These are phyloP conservation scores for Rhododendron molle DNA, from an alignment of 148 eudicot species.

Conservation along the genomic window DNA sequence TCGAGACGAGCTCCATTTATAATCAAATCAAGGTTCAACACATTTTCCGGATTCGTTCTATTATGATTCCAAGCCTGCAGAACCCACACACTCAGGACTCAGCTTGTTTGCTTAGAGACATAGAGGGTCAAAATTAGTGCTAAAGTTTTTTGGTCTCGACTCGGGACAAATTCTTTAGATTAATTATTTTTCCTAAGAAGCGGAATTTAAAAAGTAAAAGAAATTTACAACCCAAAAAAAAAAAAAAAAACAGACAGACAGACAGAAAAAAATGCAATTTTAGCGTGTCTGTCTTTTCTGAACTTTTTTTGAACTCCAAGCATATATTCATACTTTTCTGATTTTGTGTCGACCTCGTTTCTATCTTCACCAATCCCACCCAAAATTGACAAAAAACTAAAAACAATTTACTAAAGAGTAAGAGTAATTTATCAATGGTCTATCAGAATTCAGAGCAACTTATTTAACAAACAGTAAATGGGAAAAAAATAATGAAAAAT, in stretches of 20 bases:
- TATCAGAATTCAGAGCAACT: neutral
- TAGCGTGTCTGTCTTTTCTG: neutral
- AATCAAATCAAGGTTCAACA: neutral
- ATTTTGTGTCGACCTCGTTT: neutral
- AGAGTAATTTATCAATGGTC: neutral
- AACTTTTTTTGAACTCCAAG: neutral
- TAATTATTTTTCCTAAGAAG: no score
- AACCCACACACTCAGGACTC: neutral
- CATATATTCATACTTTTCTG: neutral
- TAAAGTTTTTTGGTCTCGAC: no score
- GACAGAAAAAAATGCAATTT: neutral
- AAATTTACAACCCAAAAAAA: no score
- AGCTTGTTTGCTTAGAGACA: neutral
- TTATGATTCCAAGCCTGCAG: neutral
- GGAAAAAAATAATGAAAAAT: neutral
- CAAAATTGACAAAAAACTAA: neutral
- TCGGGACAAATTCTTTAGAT: no score
- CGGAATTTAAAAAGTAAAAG: no score
- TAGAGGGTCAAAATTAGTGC: no score
- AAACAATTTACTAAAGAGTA: neutral
- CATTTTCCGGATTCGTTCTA: neutral
- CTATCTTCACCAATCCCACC: neutral
- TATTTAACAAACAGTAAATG: neutral
- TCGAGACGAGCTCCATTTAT: neutral
- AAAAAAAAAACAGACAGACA: no score